Evolutionary conservation across 2,329 filamentous ascomycete genomes (phyloP), one percentile per base, ranked within the genome.

Genomic region (Phyllosticta capitalensis): DNA sequence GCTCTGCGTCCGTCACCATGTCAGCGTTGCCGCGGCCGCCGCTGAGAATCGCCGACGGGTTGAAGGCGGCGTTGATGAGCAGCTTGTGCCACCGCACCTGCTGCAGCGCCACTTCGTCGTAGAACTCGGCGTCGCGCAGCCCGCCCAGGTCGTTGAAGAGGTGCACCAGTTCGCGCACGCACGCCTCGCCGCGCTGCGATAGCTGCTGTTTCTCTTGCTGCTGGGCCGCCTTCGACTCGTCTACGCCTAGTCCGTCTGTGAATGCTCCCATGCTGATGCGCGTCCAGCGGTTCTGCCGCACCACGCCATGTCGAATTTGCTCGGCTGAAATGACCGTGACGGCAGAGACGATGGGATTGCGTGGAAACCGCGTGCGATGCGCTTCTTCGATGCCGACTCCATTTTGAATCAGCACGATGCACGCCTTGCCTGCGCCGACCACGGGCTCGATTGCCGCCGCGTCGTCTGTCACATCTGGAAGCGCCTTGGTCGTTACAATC

Each of bases 281-380:
- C 52, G 87, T 90, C 87, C 87, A 90, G 48, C 86, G 80, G 69
- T 89, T 88, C 72, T 90, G 87, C 53, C 81, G 78, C 60, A 90
- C 81, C 0, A 81, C 74, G 5, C 87, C 87, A 22, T 80, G 83
- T 2, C 74, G 72, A 5, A 79, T 81, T 71, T 84, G 81, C 0
- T 79, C 79, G 0, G 74, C 75, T 2, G 79, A 78, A 6, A 83
- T 70, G 64, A 83, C 83, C 17, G 79, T 76, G 0, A 84, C 81
- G 45, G 78, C 79, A 48, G 79, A 83, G 12, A 86, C 65, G 24
- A 86, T 74, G 0, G 81, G 78, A 38, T 78, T 79, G 0, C 66
- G 58, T 0, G 81, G 81, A 63, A 81, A 86, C 0, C 69, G 68
- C 0, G 67, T 64, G 0, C 69, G 65, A 56, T 83, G 83, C 14